These are phyloP conservation scores for Trebouxia sp. DNA, from an alignment of 139 green algal species.

Conservation along the genomic window DNA sequence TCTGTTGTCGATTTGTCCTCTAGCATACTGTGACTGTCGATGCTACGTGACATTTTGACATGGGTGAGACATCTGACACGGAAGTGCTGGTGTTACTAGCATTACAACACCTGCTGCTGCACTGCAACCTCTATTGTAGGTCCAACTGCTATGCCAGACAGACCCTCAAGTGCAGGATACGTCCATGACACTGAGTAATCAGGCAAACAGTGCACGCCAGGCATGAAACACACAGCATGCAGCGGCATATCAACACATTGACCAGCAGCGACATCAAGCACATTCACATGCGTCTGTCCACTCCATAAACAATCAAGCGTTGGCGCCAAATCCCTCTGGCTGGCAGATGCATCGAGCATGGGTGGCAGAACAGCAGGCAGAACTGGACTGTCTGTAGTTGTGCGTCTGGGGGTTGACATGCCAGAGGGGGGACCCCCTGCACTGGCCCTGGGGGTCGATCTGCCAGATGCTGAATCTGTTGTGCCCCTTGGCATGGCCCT, in stretches of 20 bases:
- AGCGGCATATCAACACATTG: background rate
- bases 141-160: background rate
- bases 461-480: background rate
- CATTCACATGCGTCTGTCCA: background rate
- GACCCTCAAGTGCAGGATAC: background rate
- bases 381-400: background rate
- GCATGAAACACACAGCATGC: slow-evolving; percentile 24
- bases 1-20: too few relatives aligned
- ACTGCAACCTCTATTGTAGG: background rate
- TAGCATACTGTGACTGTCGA: too few relatives aligned
- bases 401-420: slow-evolving; percentile 2
- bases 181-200: slow-evolving; percentile 33
- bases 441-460: background rate
- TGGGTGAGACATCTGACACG: too few relatives aligned
- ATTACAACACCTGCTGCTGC: background rate
- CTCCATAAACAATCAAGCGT: background rate
- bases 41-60: too few relatives aligned
- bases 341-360: background rate
- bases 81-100: background rate
- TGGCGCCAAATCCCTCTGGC: background rate
- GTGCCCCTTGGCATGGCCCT: background rate
- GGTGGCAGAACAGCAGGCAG: background rate
- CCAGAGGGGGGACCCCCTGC: background rate
- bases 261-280: background rate
- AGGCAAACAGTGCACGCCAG: slow-evolving; percentile 14